Evolutionary conservation across 2,329 filamentous ascomycete species (phyloP), one percentile per base, ranked within the genome.

Genomic region (Corynespora cassiicola): DNA sequence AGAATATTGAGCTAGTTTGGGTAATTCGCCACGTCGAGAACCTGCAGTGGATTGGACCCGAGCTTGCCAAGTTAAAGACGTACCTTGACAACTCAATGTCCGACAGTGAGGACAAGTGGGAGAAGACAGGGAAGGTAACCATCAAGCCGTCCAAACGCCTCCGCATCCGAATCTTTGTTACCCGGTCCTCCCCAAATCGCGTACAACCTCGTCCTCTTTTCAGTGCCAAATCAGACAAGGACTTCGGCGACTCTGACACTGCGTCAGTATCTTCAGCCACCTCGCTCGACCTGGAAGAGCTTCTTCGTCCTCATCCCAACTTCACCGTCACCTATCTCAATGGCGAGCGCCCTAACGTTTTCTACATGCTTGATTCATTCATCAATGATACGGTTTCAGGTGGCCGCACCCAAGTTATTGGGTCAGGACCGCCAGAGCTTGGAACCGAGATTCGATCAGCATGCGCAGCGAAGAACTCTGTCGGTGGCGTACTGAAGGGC

Each of bases 401-500:
- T 9, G 61, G 53, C 2, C 38, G 56, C 8, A 56, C 50, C 14
- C 45, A 50, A 22, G 59, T 65, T 3, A 33, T 54, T 7, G 61
- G 45, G 1, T 54, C 48, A 16, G 61, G 61, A 3, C 58, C 59
- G 6, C 41, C 36, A 14, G 45, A 35, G 9, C 22, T 65, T 36
- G 55, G 56, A 1, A 57, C 50, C 11, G 53, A 62, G 35, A 35
- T 65, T 23, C 39, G 59, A n/a, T 34, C 27, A n/a, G 54, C 48
- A 5, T 50, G 63, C 35, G 61, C 59, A 9, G 45, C 26, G 36
- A 46, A 36, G 37, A 61, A 56, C 29, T 17, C 30, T 14, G 51
- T 36, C 6, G 42, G 40, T 3, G 34, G 39, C 21, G 59, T 60
- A 6, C 63, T 56, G 57, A 54, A 37, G n/a, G 59, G 61, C 0